These are phyloP conservation scores for Ogataea naganishii DNA, from an alignment of 805 yeast genomes.

Conservation along the genomic window DNA sequence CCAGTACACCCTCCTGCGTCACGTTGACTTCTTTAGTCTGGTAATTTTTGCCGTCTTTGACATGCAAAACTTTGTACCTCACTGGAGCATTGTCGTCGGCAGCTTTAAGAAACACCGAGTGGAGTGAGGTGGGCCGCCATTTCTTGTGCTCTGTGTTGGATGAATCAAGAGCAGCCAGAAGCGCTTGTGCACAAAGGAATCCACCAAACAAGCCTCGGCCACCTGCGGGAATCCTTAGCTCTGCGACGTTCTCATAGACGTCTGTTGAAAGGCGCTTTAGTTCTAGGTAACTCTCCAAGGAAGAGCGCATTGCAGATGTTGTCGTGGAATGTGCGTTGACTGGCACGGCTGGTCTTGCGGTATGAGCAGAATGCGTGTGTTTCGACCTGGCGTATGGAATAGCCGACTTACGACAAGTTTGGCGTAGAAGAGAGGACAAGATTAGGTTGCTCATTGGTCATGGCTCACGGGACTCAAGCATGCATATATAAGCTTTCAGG, in stretches of 20 bases:
- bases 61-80: slow-evolving; percentile 41
- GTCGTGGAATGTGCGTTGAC: too few species aligned
- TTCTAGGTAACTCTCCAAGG: slow-evolving; percentile 15
- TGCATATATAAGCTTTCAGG: too few species aligned
- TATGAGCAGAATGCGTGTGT: too few species aligned
- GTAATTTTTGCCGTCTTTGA: slow-evolving; percentile 45
- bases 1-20: slow-evolving; percentile 41
- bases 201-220: slow-evolving; percentile 72
- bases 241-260: slow-evolving; percentile 15
- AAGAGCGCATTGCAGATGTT: too few species aligned
- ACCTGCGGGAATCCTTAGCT: slow-evolving; percentile 33
- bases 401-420: too few species aligned
- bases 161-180: slow-evolving; percentile 49
- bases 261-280: slow-evolving; percentile 12
- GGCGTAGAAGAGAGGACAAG: too few species aligned
- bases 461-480: too few species aligned
- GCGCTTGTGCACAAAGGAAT: slow-evolving; percentile 55
- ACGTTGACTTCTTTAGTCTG: slow-evolving; percentile 46
- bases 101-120: slow-evolving; percentile 50
- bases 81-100: slow-evolving; percentile 40
- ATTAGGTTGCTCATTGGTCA: too few species aligned
- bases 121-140: slow-evolving; percentile 52
- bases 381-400: too few species aligned
- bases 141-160: slow-evolving; percentile 24
- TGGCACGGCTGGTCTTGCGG: too few species aligned